Conservation (phyloP, 2,329 filamentous ascomycete species). For the Fusarium acutatum region DNA sequence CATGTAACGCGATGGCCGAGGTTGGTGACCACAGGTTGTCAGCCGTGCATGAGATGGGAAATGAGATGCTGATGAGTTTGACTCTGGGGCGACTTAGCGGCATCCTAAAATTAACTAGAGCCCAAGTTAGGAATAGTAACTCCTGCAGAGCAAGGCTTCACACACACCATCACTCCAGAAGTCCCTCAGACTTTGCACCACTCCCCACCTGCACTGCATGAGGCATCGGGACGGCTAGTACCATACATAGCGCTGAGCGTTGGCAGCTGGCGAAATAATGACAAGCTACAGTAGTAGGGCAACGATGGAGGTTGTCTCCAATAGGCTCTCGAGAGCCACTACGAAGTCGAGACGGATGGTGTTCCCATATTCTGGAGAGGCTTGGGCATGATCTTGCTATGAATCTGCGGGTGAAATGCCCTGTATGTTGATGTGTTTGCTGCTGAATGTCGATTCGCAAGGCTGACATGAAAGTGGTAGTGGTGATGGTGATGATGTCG, state of each 20-base stretch:
- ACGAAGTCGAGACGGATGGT: slow-evolving; percentile 11
- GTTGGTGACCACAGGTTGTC: slow-evolving; percentile 35
- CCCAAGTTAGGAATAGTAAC: slow-evolving; percentile 19
- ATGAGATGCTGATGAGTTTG: slow-evolving; percentile 37
- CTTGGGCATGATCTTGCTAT: background rate
- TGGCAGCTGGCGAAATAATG: slow-evolving; percentile 21
- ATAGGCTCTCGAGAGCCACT: background rate
- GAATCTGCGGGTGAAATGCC: background rate
- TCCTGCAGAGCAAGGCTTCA: slow-evolving; percentile 18
- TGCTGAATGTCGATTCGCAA: background rate
- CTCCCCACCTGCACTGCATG: slow-evolving; percentile 22
- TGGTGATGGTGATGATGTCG: slow-evolving; percentile 9
- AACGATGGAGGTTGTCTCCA: slow-evolving; percentile 3
- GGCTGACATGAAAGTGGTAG: background rate
- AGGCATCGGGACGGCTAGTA: slow-evolving; percentile 34
- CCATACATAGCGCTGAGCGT: slow-evolving; percentile 22
- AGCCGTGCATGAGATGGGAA: slow-evolving; percentile 37
- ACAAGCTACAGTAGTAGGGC: background rate
- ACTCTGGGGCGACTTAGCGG: slow-evolving; percentile 20
- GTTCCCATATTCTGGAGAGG: background rate
- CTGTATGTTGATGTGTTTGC: background rate
- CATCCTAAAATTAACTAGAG: slow-evolving; percentile 24
- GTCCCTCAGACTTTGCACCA: slow-evolving; percentile 35
- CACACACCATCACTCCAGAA: slow-evolving; percentile 29
- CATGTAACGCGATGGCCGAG: slow-evolving; percentile 28